Evolutionary conservation across 768 basidiomycete species (phyloP), one percentile per base, ranked within the genome.

Genomic region (Suillus placidus): DNA sequence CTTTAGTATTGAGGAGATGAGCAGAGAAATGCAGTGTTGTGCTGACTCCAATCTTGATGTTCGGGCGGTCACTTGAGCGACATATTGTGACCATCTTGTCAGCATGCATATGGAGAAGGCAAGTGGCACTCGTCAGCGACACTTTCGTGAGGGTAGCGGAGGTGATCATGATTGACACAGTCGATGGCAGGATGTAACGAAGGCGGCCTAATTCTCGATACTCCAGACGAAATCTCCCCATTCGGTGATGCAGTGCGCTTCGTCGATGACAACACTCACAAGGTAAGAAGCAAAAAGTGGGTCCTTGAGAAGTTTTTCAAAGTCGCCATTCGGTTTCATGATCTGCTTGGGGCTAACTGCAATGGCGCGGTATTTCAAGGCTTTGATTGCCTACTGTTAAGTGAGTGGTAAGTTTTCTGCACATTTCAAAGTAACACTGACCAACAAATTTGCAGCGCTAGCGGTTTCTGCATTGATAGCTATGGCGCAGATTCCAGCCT

Each of bases 211-310:
- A 34, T 13, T 72, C 61, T n/a, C 43, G 54, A 63, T 81, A 83
- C n/a, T 79, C 76, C 4, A 70, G 70, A 0, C 79, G 69, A 66
- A 83, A 83, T 64, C 65, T 2, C 72, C 73, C 72, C 74, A 74
- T 16, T 70, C 54, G 1, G 47, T 68, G 6, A 75, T 62, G 37
- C 73, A 74, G 45, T 75, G 74, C 3, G 51, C 64, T 42, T 75
- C 71, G 47, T 75, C 71, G 1, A 74, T 62, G 7, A 71, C 62
- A 5, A 74, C 26, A 6, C n/a, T 23, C 0, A 67, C 32, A 3
- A 63, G 32, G 0, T 69, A 14, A 34, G 55, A 69, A 63, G 18
- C 68, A 47, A 69, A 78, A 37, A 32, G 40, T 18, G 34, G 61
- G 52, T 20, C 47, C 16, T 62, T 43, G 1, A 74, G 30, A 1